Percentiles rank a stretch among this genome's conserved stretches.
These are phyloP conservation scores for Grosmannia clavigera DNA, from an alignment of 2,329 filamentous ascomycete species.

Conservation along the genomic window DNA sequence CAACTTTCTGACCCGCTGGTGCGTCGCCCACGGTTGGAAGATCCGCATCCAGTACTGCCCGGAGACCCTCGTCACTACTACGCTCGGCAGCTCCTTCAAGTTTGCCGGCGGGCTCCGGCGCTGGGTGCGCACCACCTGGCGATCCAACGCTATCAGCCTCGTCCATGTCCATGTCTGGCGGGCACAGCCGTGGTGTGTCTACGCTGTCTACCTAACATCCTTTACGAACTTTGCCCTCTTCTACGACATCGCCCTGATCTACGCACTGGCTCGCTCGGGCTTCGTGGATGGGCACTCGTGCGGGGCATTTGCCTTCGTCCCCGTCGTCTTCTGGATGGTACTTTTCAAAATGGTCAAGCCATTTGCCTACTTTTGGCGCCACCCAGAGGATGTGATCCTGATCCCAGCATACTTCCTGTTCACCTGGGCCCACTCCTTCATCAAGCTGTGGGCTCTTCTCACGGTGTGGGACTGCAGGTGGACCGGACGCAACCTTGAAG, in stretches of 20 bases:
- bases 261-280: conserved; percentile 13
- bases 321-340: conserved; percentile 32
- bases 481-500: conserved; percentile 25
- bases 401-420: conserved; percentile 40
- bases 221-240: conserved; percentile 44
- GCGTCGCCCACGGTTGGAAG: conserved; percentile 35
- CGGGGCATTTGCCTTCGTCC: background rate
- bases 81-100: conserved; percentile 31
- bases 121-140: conserved; percentile 47
- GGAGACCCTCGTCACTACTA: conserved; percentile 37
- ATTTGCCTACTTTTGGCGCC: conserved; percentile 33
- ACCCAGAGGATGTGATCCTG: conserved; percentile 39
- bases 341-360: conserved; percentile 46
- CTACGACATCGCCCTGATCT: conserved; percentile 33
- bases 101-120: conserved; percentile 40
- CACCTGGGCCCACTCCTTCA: conserved; percentile 42
- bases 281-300: conserved; percentile 2
- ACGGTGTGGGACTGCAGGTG: conserved; percentile 37
- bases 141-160: conserved; percentile 40
- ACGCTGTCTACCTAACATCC: conserved; percentile 41
- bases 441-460: conserved; percentile 43
- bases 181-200: conserved; percentile 37
- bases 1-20: conserved; percentile 46
- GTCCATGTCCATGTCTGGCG: conserved; percentile 25
- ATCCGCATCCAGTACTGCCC: conserved; percentile 41